Base-by-base conservation (phyloP, 2,329 filamentous ascomycete species). In the Trichoderma cornu-damae region DNA sequence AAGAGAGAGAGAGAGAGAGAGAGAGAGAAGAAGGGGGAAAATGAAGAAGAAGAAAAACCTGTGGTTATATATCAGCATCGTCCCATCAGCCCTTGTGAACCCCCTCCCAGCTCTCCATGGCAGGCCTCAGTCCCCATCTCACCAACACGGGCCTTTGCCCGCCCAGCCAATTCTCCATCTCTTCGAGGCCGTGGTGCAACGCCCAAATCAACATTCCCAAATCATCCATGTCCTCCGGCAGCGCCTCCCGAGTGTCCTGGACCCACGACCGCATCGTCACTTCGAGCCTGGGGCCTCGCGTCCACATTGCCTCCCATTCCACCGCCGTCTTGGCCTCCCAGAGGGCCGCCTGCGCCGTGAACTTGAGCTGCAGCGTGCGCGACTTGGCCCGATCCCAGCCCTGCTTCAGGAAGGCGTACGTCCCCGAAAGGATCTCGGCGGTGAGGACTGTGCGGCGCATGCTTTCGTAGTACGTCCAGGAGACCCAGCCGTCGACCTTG, bases 391-490 rank as follows among this genome's bases (percentile, higher is more conserved):
- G 42, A 12, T 59, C 58, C 53, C 53, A 59, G 26, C 53, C 58
- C 8, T 51, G 44, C 53, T 51, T 57, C n/a, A 59, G 14, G 24
- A 59, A 59, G 2, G 3, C 6, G 26, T 58, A 59, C 0, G 48
- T 40, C 2, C 58, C 58, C 3, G 30, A 12, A 0, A 59, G 24
- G 3, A 52, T 38, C 46, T 59, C 58, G 2, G 46, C 53, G 12
- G 47, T 44, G 32, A 59, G 35, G 3, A 59, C 16, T 2, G 53
- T 52, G 52, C 58, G 58, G 2, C 58, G 58, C 34, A 58, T 32
- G 46, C 58, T 59, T n/a, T 59, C 58, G 26, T 57, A 34, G 26
- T 56, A 38, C 3, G 50, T 22, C 58, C 58, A 59, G n/a, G 44
- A 14, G 4, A 37, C 30, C 58, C 58, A 59, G 18, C 20, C 22